Conservation (phyloP, 192 early-diverging fungal genomes). For the Rhizophagus sp. region DNA sequence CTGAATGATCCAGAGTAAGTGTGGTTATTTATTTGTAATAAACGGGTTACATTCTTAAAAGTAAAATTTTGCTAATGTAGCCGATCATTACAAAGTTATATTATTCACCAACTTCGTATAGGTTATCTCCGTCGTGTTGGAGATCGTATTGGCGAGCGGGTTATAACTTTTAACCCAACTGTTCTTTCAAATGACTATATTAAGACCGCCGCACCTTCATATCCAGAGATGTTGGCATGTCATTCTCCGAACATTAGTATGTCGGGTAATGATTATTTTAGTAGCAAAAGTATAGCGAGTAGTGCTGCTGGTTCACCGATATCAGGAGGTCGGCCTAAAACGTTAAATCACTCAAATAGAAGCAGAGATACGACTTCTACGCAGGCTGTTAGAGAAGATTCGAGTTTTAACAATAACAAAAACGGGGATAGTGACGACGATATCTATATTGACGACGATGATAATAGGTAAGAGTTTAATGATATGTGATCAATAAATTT, state of each 20-base stretch:
- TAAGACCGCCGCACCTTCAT: conserved; percentile 55
- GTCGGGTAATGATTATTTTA: conserved; percentile 21
- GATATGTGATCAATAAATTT: too few species aligned
- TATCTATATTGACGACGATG: conserved; percentile 66
- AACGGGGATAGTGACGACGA: conserved; percentile 63
- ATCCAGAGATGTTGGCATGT: conserved; percentile 60
- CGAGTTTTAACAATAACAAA: conserved; percentile 35
- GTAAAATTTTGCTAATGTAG: neutral
- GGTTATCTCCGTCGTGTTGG: conserved; percentile 68
- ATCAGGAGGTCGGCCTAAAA: conserved; percentile 8
- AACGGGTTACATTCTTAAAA: neutral
- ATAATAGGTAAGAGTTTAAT: conserved; percentile 41
- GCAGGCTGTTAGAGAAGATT: neutral
- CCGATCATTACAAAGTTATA: conserved; percentile 39
- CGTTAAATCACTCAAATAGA: neutral
- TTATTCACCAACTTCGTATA: conserved; percentile 77
- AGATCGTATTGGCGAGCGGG: conserved; percentile 70
- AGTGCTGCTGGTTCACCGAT: conserved; percentile 15
- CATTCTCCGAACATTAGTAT: conserved; percentile 50
- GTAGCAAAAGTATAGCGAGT: neutral
- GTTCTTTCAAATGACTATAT: conserved; percentile 64
- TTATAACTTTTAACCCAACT: conserved; percentile 64
- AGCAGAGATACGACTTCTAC: neutral
- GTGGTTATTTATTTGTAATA: neutral
- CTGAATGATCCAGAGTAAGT: conserved; percentile 34